Base-by-base conservation (phyloP, 1,284 basidiomycete species). In the Ceratobasidium sp. region DNA sequence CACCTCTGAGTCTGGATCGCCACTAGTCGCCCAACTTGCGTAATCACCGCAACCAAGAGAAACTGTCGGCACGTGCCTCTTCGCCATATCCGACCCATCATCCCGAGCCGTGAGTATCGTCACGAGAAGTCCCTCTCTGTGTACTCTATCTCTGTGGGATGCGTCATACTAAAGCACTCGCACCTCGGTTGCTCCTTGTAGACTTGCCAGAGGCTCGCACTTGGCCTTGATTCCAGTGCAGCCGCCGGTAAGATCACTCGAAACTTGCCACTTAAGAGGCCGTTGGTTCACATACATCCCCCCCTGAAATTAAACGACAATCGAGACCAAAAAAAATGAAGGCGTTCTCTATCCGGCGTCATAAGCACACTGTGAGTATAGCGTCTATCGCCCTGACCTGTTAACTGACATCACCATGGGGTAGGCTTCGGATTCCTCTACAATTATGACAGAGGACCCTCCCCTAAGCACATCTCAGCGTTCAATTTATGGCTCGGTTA, bases 391-490 rank as follows among this genome's bases (percentile, higher is more conserved):
- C 40, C 23, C 42, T 73, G 55, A 12, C 44, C 42, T n/a, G 49
- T 55, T 39, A n/a, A 39, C 60, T 63, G 46, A 63, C 71, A 61
- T 51, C 49, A 12, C 44, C 58, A 26, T 20, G 39, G 20, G 46
- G 20, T n/a, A 73, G 71, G 56, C 58, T 33, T 63, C 71, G 60
- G 71, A 73, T 51, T 63, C 71, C 53, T 58, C 71, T 28, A 73
- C 71, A 2, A 61, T 73, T n/a, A 26, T 61, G n/a, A 51, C 71
- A 15, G 71, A 49, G 26, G 71, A 73, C 39, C 40, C 60, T 23
- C 51, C 68, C 3, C 9, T 51, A 46, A 64, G 56, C 26, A 49
- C 42, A 7, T 64, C 71, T 10, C 71, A 73, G 60, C 60, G 71
- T 18, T 73, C 71, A n/a, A 9, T 73, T 28, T 73, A 73, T 33